phyloP scores from a whole-genome alignment of 306 rosid species.

The Prunus campanulata region DNA sequence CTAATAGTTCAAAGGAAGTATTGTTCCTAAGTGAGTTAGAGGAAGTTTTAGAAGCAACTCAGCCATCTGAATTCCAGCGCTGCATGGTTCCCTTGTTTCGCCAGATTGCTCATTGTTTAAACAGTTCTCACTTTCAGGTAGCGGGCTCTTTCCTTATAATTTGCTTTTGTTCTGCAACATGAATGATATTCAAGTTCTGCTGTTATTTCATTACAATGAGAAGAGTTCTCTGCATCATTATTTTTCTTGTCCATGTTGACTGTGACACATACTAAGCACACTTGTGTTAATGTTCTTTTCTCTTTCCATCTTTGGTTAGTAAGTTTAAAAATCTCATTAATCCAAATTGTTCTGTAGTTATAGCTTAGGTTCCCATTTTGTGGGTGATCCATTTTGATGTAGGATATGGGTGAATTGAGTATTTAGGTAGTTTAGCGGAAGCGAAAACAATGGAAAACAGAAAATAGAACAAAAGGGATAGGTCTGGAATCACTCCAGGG shows the following conservation, averaged over 20 bases:
- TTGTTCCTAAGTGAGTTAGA: conserved; percentile 79
- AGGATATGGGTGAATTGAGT: too few relatives aligned
- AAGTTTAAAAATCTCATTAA: not conserved
- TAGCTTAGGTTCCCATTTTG: not conserved
- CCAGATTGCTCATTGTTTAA: conserved; percentile 60
- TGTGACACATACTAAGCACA: not conserved
- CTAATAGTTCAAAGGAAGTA: conserved; percentile 82
- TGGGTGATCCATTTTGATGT: too few relatives aligned
- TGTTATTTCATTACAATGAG: not conserved
- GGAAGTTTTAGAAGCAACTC: conserved; percentile 82
- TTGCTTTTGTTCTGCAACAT: not conserved
- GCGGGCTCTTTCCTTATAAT: not conserved
- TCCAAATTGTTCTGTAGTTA: not conserved
- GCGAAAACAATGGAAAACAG: too few relatives aligned
- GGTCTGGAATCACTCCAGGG: too few relatives aligned
- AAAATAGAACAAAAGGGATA: too few relatives aligned
- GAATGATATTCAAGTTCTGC: not conserved
- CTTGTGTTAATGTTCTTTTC: not conserved
- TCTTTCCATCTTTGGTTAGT: not conserved
- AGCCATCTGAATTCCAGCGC: conserved; percentile 75
- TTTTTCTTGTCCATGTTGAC: not conserved
- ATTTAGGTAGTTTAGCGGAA: too few relatives aligned
- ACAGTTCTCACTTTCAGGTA: conserved; percentile 84
- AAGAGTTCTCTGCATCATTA: not conserved
- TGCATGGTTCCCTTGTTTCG: conserved; percentile 80